Evolutionary conservation across 208 protist species (phyloP).

Genomic region (Acanthamoeba polyphaga): DNA sequence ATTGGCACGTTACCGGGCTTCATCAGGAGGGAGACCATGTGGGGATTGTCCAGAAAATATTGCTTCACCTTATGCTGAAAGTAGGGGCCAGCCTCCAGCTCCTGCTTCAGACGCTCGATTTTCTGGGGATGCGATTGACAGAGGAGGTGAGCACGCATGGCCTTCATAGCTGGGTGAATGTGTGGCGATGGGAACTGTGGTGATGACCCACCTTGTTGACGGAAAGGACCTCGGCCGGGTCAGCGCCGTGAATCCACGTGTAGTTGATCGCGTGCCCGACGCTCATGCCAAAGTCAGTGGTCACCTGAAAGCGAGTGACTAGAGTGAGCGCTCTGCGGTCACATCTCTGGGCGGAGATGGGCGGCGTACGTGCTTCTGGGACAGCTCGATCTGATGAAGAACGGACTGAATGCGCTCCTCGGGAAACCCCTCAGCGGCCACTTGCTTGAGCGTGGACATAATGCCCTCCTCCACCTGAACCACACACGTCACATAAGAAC

Average conservation of each 20-base stretch:
- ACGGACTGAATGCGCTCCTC: slow-evolving; percentile 81
- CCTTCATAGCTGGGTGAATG: too few species aligned
- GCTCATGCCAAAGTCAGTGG: slow-evolving; percentile 79
- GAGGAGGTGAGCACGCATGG: background rate
- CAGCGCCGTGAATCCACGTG: slow-evolving; percentile 79
- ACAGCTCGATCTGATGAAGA: slow-evolving; percentile 85
- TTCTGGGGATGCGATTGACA: background rate
- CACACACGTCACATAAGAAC: background rate
- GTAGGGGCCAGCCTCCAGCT: slow-evolving; percentile 57
- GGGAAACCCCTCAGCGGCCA: slow-evolving; percentile 72
- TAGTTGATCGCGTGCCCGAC: slow-evolving; percentile 68
- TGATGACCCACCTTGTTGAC: slow-evolving; percentile 76
- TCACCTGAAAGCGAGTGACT: slow-evolving; percentile 22
- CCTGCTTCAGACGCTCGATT: slow-evolving; percentile 65
- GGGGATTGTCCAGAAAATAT: slow-evolving; percentile 69
- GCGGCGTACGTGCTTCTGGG: slow-evolving; percentile 82
- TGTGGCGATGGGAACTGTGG: too few species aligned
- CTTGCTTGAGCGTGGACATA: slow-evolving; percentile 77
- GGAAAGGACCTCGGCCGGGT: slow-evolving; percentile 77
- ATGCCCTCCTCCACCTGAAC: slow-evolving; percentile 77
- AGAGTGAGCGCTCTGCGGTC: background rate
- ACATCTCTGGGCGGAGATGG: background rate
- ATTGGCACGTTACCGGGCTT: slow-evolving; percentile 15
- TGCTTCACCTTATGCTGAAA: slow-evolving; percentile 66
- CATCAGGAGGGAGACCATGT: slow-evolving; percentile 63